Evolutionary conservation across 768 basidiomycete species (phyloP), one percentile per base, ranked within the genome.

Genomic region (Pulveroboletus ravenelii): DNA sequence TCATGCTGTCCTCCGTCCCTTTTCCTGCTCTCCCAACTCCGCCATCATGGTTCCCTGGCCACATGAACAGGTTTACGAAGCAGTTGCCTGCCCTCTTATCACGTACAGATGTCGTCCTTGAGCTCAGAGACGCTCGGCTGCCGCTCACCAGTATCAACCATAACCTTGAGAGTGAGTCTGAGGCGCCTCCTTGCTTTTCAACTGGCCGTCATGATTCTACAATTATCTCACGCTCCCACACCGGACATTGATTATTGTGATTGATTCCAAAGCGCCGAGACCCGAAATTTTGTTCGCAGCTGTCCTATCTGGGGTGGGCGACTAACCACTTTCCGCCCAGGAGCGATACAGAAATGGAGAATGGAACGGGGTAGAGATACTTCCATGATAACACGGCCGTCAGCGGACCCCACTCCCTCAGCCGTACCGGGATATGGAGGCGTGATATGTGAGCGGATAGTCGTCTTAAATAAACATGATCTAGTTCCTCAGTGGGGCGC

Each of bases 41-140:
- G 29, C 86, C 87, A 45, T 93, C 93, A 77, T 96, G 93, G 93
- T 95, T 86, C 72, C 91, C 91, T 23, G 93, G 93, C 31, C 93
- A 97, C 70, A 97, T 96, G 93, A 85, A 82, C 70, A 81, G 84
- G 61, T 95, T 95, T 65, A 79, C 84, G 38, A 78, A 84, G 53
- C 79, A 80, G 65, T 74, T 96, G 38, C 89, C 92, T 17, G 71
- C 78, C 17, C 73, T 93, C 51, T 78, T 97, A 37, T 80, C 84
- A 30, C 83, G 84, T 53, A 91, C 90, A 31, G 87, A 93, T 62
- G 83, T 98, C 48, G 89, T 98, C 45, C 85, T 99, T 54, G 95
- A 99, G 73, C 83, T 94, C 27, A 79, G 95, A 62, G 95, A 99
- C 71, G 83, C 93, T 12, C 82, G 95, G 29, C 76, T 98, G 47